A percentile compares a stretch with the other conserved stretches of the same genome.
Conservation (phyloP, 2,329 filamentous ascomycete genomes). For the Fusarium goolgardi region DNA sequence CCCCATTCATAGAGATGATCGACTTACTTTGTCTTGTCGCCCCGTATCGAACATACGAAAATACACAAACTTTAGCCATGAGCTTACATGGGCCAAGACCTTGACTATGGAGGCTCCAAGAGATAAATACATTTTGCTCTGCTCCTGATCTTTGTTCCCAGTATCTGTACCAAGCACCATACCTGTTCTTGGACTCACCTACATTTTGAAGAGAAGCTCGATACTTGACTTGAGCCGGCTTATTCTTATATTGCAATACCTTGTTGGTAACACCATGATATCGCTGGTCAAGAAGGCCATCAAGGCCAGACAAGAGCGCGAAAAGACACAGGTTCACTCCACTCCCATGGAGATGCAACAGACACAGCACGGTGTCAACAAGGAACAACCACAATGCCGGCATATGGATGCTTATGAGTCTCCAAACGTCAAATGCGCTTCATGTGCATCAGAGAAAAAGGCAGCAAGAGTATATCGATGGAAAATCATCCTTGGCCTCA, state of each 20-base stretch:
- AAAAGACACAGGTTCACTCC: slow-evolving; percentile 1
- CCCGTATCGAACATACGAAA: neutral
- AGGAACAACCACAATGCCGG: slow-evolving; percentile 31
- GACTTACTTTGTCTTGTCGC: slow-evolving; percentile 2
- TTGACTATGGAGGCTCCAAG: neutral
- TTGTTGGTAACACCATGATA: slow-evolving; percentile 20
- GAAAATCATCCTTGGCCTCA: slow-evolving; percentile 69
- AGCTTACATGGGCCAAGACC: neutral
- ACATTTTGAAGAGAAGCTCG: neutral
- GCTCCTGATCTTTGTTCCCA: neutral
- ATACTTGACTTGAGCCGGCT: neutral
- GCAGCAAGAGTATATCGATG: slow-evolving; percentile 60
- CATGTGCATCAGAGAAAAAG: slow-evolving; percentile 52
- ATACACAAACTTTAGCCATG: neutral
- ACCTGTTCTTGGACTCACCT: neutral
- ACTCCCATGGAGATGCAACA: slow-evolving; percentile 10
- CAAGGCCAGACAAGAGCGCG: slow-evolving; percentile 12
- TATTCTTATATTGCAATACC: neutral
- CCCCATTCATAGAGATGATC: neutral
- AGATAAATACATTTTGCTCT: slow-evolving; percentile 21
- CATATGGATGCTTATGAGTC: slow-evolving; percentile 37
- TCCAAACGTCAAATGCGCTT: slow-evolving; percentile 40
- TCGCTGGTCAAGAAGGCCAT: slow-evolving; percentile 28
- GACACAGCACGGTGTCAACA: neutral
- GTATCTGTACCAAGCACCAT: neutral